Percentiles rank a stretch among this genome's conserved stretches.
These are phyloP conservation scores for Cicer bijugum DNA, from an alignment of 306 rosid species.

Conservation along the genomic window DNA sequence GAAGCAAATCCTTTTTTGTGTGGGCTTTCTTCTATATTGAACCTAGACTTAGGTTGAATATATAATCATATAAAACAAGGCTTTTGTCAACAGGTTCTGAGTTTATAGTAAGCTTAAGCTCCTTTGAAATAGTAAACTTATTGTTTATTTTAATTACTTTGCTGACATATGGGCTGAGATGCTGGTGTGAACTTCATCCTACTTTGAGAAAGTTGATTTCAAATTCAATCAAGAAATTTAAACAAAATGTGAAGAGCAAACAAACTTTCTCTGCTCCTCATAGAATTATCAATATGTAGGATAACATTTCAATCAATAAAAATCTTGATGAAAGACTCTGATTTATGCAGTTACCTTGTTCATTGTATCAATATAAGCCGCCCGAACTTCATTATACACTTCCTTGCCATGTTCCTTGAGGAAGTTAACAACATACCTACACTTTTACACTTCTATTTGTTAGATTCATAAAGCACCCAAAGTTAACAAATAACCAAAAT, in stretches of 20 bases:
- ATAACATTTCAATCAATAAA: slow-evolving; percentile 13
- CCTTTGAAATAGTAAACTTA: slow-evolving; percentile 25
- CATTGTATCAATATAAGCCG: slow-evolving; percentile 92
- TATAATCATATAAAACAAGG: slow-evolving; percentile 28
- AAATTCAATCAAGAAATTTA: slow-evolving; percentile 13
- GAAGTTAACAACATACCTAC: slow-evolving; percentile 79
- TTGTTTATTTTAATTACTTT: background rate
- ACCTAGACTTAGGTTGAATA: slow-evolving; percentile 25
- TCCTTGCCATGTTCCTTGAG: slow-evolving; percentile 96
- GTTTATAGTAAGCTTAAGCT: background rate
- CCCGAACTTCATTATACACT: slow-evolving; percentile 82
- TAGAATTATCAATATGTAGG: slow-evolving; percentile 26
- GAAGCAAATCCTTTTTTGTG: slow-evolving; percentile 9
- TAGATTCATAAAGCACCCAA: slow-evolving; percentile 39
- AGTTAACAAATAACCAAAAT: slow-evolving; percentile 39
- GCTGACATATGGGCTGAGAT: slow-evolving; percentile 19
- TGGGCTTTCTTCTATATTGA: slow-evolving; percentile 24
- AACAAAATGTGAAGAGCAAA: slow-evolving; percentile 18
- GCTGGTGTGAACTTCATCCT: slow-evolving; percentile 31
- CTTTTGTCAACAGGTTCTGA: slow-evolving; percentile 25
- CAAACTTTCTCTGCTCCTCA: slow-evolving; percentile 14
- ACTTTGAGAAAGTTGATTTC: slow-evolving; percentile 16
- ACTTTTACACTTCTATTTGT: slow-evolving; percentile 45
- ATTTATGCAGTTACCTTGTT: slow-evolving; percentile 66
- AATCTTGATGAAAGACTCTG: background rate